Evolutionary conservation across 2,329 filamentous ascomycete species (phyloP).

Genomic region (Orbilia quercus): DNA sequence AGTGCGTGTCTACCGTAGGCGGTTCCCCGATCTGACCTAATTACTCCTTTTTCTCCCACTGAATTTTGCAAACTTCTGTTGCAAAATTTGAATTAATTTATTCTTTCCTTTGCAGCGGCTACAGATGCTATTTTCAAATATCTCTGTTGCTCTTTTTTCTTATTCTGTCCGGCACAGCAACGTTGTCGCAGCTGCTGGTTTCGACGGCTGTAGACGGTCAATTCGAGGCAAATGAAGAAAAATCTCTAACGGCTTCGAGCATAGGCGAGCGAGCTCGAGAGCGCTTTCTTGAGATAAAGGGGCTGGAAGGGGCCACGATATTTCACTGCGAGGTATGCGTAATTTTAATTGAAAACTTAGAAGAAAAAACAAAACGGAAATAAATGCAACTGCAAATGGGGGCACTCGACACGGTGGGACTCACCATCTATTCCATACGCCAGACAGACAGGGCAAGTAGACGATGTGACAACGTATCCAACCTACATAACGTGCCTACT

Average conservation of each 20-base stretch:
- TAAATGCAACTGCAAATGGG: too few relatives aligned
- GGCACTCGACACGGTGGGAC: constrained; percentile 28
- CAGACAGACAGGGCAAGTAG: neutral
- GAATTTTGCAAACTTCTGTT: neutral
- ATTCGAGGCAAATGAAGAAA: constrained; percentile 28
- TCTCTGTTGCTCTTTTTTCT: neutral
- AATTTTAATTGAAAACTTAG: constrained; percentile 30
- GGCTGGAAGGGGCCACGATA: constrained; percentile 16
- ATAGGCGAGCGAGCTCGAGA: neutral
- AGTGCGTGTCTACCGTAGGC: constrained; percentile 32
- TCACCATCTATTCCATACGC: constrained; percentile 17
- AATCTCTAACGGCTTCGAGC: constrained; percentile 14
- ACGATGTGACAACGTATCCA: neutral
- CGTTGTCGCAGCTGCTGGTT: neutral
- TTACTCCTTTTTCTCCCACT: neutral
- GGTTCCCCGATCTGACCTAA: neutral
- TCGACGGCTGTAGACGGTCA: constrained; percentile 14
- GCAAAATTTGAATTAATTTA: neutral
- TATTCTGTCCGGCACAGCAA: constrained; percentile 1
- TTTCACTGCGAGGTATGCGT: constrained; percentile 12
- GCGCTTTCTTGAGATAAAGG: constrained; percentile 5
- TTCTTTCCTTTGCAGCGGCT: neutral
- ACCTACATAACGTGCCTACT: neutral
- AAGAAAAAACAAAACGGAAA: too few relatives aligned
- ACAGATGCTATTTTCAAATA: constrained; percentile 6